Evolutionary conservation across 106 monocot species (phyloP).

Genomic region (Allium cepa): DNA sequence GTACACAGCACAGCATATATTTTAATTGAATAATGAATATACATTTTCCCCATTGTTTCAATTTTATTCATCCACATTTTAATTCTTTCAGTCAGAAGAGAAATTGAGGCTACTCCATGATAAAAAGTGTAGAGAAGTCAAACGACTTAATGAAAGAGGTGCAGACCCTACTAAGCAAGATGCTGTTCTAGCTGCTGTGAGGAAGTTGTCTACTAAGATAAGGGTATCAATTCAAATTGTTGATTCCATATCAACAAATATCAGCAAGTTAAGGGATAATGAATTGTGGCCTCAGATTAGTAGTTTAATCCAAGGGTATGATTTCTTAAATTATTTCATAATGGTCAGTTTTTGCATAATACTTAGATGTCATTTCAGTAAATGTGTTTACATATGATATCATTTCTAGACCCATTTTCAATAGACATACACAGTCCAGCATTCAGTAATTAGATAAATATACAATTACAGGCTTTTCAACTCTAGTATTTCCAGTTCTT

Average conservation of each 20-base stretch:
- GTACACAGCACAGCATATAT: too few species aligned
- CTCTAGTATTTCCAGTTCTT: too few species aligned
- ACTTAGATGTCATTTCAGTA: too few species aligned
- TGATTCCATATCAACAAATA: constrained; percentile 60
- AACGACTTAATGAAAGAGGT: constrained; percentile 60
- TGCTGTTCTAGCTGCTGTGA: constrained; percentile 36
- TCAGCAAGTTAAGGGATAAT: constrained; percentile 75
- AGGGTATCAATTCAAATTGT: constrained; percentile 78
- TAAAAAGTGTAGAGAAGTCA: constrained; percentile 47
- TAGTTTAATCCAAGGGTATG: constrained; percentile 77
- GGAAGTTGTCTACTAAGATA: constrained; percentile 76
- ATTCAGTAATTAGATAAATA: too few species aligned
- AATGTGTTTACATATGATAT: too few species aligned
- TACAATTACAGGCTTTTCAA: too few species aligned
- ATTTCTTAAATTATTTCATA: neutral
- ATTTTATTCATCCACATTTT: too few species aligned
- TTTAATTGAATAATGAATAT: too few species aligned
- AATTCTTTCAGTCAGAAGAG: constrained; percentile 59
- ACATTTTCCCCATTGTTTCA: too few species aligned
- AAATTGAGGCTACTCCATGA: constrained; percentile 58
- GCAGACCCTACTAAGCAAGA: constrained; percentile 70
- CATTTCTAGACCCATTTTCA: too few species aligned
- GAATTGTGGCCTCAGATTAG: constrained; percentile 82
- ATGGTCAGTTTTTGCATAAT: too few species aligned
- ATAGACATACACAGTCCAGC: too few species aligned